Conservation (phyloP, 164 flowering plant species). For the Taxillus chinensis region DNA sequence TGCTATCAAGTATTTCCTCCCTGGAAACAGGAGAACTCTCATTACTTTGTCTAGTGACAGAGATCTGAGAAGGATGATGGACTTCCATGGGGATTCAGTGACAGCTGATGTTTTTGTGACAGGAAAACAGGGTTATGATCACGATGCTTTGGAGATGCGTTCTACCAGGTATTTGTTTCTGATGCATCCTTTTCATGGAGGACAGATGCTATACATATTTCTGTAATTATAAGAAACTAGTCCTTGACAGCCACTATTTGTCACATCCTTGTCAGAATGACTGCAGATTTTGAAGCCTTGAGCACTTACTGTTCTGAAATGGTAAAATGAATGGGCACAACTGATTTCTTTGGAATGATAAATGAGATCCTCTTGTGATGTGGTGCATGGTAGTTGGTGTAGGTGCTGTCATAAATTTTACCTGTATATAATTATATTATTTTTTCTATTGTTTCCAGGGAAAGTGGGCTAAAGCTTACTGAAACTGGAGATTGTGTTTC, state of each 20-base stretch:
- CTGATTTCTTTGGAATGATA: neutral
- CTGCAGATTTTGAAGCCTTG: neutral
- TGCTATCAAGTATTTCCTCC: conserved; percentile 68
- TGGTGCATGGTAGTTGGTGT: neutral
- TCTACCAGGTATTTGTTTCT: conserved; percentile 32
- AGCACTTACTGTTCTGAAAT: neutral
- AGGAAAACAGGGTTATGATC: conserved; percentile 35
- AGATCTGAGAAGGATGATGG: conserved; percentile 65
- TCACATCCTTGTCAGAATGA: neutral
- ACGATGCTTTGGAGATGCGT: conserved; percentile 16
- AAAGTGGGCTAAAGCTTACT: conserved; percentile 27
- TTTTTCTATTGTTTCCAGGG: conserved; percentile 27
- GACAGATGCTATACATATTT: neutral
- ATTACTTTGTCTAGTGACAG: conserved; percentile 51
- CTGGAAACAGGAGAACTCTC: conserved; percentile 55
- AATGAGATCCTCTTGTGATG: neutral
- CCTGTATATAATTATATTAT: neutral
- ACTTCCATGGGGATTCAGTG: conserved; percentile 42
- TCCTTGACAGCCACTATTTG: neutral
- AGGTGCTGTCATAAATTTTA: neutral
- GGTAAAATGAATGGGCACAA: neutral
- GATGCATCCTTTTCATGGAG: neutral
- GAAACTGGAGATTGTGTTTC: conserved; percentile 21
- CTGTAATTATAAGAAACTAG: neutral
- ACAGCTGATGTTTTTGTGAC: conserved; percentile 55